Base-by-base conservation (phyloP, 768 basidiomycete species). In the Podaxis carcinomalis region DNA sequence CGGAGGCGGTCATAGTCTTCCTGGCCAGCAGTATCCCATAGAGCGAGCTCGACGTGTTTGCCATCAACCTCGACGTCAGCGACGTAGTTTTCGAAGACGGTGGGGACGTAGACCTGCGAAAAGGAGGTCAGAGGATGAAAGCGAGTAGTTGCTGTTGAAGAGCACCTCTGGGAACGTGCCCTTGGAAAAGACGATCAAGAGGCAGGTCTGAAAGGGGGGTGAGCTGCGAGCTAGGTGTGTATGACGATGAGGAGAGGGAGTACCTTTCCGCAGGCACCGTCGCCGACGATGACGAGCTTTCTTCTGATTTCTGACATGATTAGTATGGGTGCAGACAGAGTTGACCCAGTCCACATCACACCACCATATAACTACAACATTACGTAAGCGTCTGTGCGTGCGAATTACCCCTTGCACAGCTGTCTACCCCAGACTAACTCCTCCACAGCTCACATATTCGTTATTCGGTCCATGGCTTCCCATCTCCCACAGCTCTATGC, bases 1-100 rank as follows among this genome's bases (percentile, higher is more conserved):
- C 97, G 86, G 67, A 99, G 92, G 69, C 96, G 92, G 77, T 98
- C 97, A 75, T 98, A 98, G 75, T 98, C 97, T 78, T 98, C 96
- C 75, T 98, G 96, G 57, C 97, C 97, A 36, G 97, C 96, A 56
- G 97, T 98, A 95, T 98, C 97, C 97, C 97, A 98, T 68, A 99
- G 79, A 28, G 97, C 96, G 69, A 99, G 83, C 77, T 99, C 97
- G 68, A 98, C 95, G 72, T 95, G 93, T 80, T 96, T 98, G 67
- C 93, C 93, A 70, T 98, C 96, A 63, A 98, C 95, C 75, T 98
- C 94, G 53, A 98, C 95, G 74, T 98, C 95, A 67, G 96, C 96
- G 59, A 97, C 96, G 75, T 98, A 97, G 86, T 98, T 98, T 83
- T 99, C 97, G 68, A 98, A 99, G 55, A 99, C 97, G 62, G 97